Evolutionary conservation across 768 basidiomycete genomes (phyloP).

Genomic region (Kwoniella dendrophila): DNA sequence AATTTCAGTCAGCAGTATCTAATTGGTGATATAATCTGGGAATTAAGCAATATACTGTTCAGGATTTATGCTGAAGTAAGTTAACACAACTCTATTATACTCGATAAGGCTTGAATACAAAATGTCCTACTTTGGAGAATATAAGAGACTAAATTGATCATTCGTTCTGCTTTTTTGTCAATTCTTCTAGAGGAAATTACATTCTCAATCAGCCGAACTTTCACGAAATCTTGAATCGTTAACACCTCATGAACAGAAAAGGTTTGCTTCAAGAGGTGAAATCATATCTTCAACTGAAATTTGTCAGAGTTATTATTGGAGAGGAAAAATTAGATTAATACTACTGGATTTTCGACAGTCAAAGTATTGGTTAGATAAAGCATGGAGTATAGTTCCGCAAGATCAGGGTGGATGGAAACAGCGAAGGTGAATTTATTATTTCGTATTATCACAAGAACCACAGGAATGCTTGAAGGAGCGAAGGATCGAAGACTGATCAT

Average conservation of each 20-base stretch:
- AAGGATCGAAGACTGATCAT: background rate
- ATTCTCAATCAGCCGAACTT: conserved; percentile 43
- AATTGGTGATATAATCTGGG: conserved; percentile 44
- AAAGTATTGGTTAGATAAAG: conserved; percentile 41
- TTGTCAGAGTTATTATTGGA: conserved; percentile 49
- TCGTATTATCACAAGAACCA: background rate
- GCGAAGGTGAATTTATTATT: conserved; percentile 27
- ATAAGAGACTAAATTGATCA: conserved; percentile 1
- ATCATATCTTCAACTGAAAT: conserved; percentile 31
- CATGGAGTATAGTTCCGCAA: conserved; percentile 39
- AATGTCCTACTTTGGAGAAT: background rate
- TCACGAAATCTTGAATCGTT: conserved; percentile 28
- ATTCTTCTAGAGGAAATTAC: conserved; percentile 37
- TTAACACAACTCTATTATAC: background rate
- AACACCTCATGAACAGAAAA: conserved; percentile 36
- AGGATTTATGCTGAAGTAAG: conserved; percentile 48
- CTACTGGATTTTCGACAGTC: conserved; percentile 40
- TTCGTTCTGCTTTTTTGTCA: background rate
- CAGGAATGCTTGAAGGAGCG: background rate
- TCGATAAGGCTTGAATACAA: background rate
- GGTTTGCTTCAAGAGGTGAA: conserved; percentile 27
- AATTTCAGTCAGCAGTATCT: conserved; percentile 11
- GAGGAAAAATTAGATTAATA: conserved; percentile 38
- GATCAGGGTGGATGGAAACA: conserved; percentile 31
- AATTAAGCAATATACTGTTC: conserved; percentile 42